Base-by-base conservation (phyloP, 257 asterid species). In the Dorcoceras hygrometricum region DNA sequence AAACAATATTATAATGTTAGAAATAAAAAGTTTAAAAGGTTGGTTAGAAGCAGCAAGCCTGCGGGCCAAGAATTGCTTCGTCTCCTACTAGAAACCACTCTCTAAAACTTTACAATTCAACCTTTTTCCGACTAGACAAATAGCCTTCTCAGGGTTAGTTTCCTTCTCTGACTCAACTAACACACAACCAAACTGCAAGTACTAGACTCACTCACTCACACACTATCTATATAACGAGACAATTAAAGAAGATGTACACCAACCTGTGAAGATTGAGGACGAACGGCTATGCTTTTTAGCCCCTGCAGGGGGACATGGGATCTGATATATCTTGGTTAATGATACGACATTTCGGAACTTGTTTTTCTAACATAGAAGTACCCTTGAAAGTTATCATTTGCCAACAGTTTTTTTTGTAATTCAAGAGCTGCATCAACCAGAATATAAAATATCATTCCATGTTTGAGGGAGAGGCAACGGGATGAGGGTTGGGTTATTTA, bases 361-460 rank as follows among this genome's bases (percentile, higher is more conserved):
- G 48, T 77, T 85, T 94, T 78, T 86, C 95, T 57, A 94, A 76
- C 97, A 90, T 88, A 50, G 89, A 84, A 22, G 97, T 90, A 16
- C 93, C 97, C 75, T 88, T 69, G 79, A 94, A 94, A 61, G 78
- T 81, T 7, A 94, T 82, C 95, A 94, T 88, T 73, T 90, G 97
- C 97, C 97, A 94, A 75, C 97, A 87, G 36, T 43, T 79, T 82
- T 75, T 90, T 65, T 88, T 75, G 86, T 90, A 85, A 66, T 61
- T 77, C 59, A 48, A 59, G 67, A 94, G 85, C 99, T 94, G 96
- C 88, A 84, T 74, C 57, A 69, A 25, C 28, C 22, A 26, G 5
- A 71, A 20, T 29, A 43, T 6, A 70, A 67, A 65, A 62, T 19
- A 34, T 28, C 18, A 56, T 46, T 28, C 27, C 32, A 19, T 11